Percentiles rank a stretch among this genome's conserved stretches.
Conservation (phyloP, 495 filamentous ascomycete genomes). For the Trichocladium antarcticum region DNA sequence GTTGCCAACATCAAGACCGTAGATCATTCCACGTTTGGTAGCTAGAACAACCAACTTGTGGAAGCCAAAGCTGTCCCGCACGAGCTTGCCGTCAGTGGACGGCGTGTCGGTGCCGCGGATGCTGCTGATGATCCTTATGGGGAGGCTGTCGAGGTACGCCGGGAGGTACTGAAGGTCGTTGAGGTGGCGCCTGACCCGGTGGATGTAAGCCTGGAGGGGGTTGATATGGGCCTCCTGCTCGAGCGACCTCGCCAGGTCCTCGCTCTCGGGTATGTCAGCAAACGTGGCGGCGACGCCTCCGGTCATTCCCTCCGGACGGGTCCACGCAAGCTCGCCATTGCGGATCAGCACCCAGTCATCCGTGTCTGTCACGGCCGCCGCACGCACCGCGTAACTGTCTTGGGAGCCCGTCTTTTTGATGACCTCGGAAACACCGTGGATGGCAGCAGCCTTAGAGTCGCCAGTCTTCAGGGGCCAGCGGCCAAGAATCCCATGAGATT, state of each 20-base stretch:
- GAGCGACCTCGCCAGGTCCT: conserved; percentile 66
- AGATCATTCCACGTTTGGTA: conserved; percentile 67
- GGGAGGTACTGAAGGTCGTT: conserved; percentile 73
- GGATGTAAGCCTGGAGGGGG: conserved; percentile 66
- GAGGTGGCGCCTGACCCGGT: conserved; percentile 73
- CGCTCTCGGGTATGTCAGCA: conserved; percentile 59
- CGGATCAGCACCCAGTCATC: conserved; percentile 78
- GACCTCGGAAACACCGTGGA: conserved; percentile 75
- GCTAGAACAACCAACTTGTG: conserved; percentile 72
- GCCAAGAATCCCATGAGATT: conserved; percentile 61
- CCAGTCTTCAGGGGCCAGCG: conserved; percentile 50
- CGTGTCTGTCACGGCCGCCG: conserved; percentile 52
- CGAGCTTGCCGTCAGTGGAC: conserved; percentile 40
- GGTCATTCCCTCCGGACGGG: conserved; percentile 67
- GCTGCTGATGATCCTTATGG: conserved; percentile 53
- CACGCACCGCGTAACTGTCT: conserved; percentile 61
- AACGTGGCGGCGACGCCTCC: conserved; percentile 65
- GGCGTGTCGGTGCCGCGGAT: conserved; percentile 47
- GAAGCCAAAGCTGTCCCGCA: conserved; percentile 75
- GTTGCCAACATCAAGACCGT: conserved; percentile 65
- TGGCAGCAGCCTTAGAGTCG: conserved; percentile 30
- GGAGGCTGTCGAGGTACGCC: conserved; percentile 54
- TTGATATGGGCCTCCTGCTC: conserved; percentile 79
- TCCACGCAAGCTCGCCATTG: conserved; percentile 73
- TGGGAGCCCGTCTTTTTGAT: conserved; percentile 45